Conservation (phyloP, 306 rosid genomes). For the Abrus pulchellus region DNA sequence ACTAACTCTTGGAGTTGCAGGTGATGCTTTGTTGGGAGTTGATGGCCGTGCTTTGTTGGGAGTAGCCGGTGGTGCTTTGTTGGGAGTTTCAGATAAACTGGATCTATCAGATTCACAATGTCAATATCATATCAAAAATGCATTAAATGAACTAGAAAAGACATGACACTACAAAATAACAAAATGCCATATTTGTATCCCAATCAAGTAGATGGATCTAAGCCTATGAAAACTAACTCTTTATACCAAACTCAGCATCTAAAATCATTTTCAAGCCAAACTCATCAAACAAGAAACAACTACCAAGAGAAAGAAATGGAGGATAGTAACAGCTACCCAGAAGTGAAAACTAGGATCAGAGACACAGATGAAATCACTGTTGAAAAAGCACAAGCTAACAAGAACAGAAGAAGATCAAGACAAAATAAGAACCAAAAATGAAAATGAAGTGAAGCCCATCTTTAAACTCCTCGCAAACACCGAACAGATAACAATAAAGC, state of each 20-base stretch:
- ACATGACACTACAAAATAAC: constrained; percentile 37
- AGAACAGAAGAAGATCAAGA: constrained; percentile 21
- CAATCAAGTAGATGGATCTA: constrained; percentile 57
- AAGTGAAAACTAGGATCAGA: constrained; percentile 32
- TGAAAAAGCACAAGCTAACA: constrained; percentile 21
- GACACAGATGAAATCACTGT: constrained; percentile 28
- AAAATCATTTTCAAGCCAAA: constrained; percentile 36
- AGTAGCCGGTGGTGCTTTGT: constrained; percentile 48
- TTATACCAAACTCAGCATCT: constrained; percentile 34
- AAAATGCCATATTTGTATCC: constrained; percentile 38
- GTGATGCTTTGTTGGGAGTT: constrained; percentile 70
- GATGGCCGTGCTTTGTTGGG: constrained; percentile 50
- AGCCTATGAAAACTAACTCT: constrained; percentile 40
- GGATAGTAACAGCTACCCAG: background rate
- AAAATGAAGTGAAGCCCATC: constrained; percentile 39
- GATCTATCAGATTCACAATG: constrained; percentile 71
- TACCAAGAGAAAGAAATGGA: constrained; percentile 6
- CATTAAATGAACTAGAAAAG: constrained; percentile 40
- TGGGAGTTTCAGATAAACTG: constrained; percentile 68
- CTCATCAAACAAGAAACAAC: constrained; percentile 40
- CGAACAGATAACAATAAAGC: constrained; percentile 8
- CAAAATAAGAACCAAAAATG: background rate
- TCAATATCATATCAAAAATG: constrained; percentile 39
- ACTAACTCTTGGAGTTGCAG: constrained; percentile 84
- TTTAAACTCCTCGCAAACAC: constrained; percentile 18